Evolutionary conservation across 805 yeast species (phyloP).

Genomic region (Candida qinlingensis): DNA sequence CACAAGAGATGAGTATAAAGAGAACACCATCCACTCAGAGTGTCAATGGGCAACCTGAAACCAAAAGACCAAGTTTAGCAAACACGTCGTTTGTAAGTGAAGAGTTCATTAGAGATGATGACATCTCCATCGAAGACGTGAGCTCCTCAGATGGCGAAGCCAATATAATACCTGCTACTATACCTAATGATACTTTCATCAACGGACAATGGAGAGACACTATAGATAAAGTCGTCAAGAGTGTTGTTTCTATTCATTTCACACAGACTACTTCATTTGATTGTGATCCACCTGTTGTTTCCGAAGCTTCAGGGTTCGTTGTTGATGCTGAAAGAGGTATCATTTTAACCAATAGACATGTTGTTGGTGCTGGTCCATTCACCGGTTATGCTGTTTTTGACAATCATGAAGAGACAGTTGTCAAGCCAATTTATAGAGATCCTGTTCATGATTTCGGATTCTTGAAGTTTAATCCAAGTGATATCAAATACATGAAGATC

Average conservation of each 20-base stretch:
- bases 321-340: constrained; percentile 81
- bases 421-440: constrained; percentile 81
- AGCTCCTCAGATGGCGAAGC: background rate
- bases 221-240: constrained; percentile 72
- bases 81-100: background rate
- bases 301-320: constrained; percentile 94
- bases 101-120: constrained; percentile 1
- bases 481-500: constrained; percentile 69
- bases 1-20: background rate
- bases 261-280: constrained; percentile 84
- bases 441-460: constrained; percentile 96
- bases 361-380: constrained; percentile 94
- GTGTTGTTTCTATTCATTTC: constrained; percentile 87
- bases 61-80: background rate
- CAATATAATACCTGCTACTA: background rate
- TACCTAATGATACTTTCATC: constrained; percentile 8
- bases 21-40: constrained; percentile 1
- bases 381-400: constrained; percentile 88
- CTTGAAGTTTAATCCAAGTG: constrained; percentile 66
- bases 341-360: constrained; percentile 88
- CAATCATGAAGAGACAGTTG: constrained; percentile 90
- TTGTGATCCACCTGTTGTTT: constrained; percentile 71
- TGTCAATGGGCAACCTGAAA: background rate
- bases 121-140: constrained; percentile 5
- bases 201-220: constrained; percentile 68